Base-by-base conservation (phyloP, 2,329 filamentous ascomycete species). In the Talaromyces piceae region DNA sequence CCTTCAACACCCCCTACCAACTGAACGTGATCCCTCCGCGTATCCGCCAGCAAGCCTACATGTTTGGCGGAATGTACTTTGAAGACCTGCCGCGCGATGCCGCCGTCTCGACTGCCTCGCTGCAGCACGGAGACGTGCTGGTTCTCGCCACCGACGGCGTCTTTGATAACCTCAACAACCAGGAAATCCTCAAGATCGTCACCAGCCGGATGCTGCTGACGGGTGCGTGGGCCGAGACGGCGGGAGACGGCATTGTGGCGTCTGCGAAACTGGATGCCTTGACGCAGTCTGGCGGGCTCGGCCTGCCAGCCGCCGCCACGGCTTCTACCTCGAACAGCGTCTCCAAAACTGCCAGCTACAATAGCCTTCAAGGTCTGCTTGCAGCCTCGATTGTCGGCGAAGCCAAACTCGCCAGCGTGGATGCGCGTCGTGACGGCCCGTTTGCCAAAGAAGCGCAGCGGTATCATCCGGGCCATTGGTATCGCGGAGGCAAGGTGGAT, bases 1-100 rank as follows among this genome's bases (percentile, higher is more conserved):
- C 86, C 41, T 98, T 98, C 78, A 98, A 98, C 70, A 97, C 93
- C 0, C 93, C 93, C 0, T 98, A 88, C 65, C 93, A 98, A 68
- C 80, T 98, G 37, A 91, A 89, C 49, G 83, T 95, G 49, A 84
- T 96, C 6, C 91, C 93, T 0, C 81, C 86, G 3, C 82, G 80
- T 59, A 84, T 95, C 70, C 79, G 89, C 51, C 81, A 83, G 20
- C 87, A 93, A 61, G 86, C 90, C 61, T 82, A 84, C 11, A 81
- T 88, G 25, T 97, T 95, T 67, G 91, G 91, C 18, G 88, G 88
- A 41, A 77, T 80, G 2, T 87, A 87, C 56, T 80, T 95, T 23
- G 84, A 86, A 65, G 93, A 98, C 70, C 77, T 86, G 52, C 93
- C 93, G 11, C 80, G 82, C 57, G 88, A 97, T 63, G 88, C 93